Conservation (phyloP, 2,329 filamentous ascomycete genomes). For the Aureobasidium sp. region DNA sequence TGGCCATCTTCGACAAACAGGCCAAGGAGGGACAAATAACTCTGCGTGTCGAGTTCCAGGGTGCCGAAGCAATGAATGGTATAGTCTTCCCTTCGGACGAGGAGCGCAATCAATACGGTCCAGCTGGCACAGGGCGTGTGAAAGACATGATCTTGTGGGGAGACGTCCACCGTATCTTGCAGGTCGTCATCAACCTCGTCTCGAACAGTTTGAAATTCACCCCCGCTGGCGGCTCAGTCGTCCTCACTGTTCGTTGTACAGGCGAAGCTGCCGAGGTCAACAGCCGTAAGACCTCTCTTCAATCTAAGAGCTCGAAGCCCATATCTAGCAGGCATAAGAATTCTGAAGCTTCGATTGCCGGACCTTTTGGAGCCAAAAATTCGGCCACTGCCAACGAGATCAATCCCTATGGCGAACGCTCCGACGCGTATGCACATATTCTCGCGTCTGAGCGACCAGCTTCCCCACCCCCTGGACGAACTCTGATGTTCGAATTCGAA, state of each 20-base stretch:
- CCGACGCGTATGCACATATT: conserved; percentile 29
- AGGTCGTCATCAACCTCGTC: conserved; percentile 89
- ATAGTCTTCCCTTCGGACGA: conserved; percentile 12
- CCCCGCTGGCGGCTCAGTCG: conserved; percentile 65
- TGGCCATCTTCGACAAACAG: conserved; percentile 86
- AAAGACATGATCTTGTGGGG: conserved; percentile 87
- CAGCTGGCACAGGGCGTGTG: conserved; percentile 50
- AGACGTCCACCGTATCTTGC: conserved; percentile 84
- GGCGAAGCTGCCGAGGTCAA: conserved; percentile 47
- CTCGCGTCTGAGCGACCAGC: conserved; percentile 31
- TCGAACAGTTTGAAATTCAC: conserved; percentile 93
- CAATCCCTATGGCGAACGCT: conserved; percentile 33
- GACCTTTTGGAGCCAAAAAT: conserved; percentile 17
- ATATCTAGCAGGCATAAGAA: conserved; percentile 17
- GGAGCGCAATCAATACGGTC: conserved; percentile 50
- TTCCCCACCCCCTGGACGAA: conserved; percentile 52
- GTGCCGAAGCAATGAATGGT: conserved; percentile 26
- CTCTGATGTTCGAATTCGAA: conserved; percentile 77
- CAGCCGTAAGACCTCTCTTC: conserved; percentile 36
- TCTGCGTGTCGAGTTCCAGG: conserved; percentile 64
- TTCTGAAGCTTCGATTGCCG: conserved; percentile 14
- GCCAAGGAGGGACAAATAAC: conserved; percentile 71
- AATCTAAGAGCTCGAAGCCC: conserved; percentile 32
- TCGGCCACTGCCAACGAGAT: conserved; percentile 38
- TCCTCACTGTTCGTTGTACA: conserved; percentile 67